Conservation (phyloP, 2,329 filamentous ascomycete species). For the Penicillium sp. region DNA sequence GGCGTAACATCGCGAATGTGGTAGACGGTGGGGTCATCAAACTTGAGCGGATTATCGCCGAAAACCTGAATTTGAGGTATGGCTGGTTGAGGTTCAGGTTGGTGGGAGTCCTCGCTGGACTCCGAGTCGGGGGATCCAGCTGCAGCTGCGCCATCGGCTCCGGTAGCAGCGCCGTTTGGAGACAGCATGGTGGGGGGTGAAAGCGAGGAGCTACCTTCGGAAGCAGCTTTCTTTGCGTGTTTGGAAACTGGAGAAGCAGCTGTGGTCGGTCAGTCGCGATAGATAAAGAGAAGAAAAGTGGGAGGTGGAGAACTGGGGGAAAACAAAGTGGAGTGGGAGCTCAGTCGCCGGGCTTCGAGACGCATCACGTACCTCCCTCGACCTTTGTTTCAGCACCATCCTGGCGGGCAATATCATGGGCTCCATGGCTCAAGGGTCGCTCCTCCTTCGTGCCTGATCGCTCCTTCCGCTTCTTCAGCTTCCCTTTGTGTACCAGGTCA, state of each 20-base stretch:
- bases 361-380: conserved; percentile 52
- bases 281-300: conserved; percentile 13
- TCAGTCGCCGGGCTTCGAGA: not conserved
- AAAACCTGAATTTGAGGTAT: conserved; percentile 80
- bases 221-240: conserved; percentile 39
- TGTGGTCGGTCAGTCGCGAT: conserved; percentile 19
- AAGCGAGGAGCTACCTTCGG: conserved; percentile 42
- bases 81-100: conserved; percentile 61
- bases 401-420: conserved; percentile 64
- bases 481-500: conserved; percentile 57
- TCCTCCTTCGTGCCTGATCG: conserved; percentile 63
- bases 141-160: conserved; percentile 62
- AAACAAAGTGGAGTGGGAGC: conserved; percentile 16
- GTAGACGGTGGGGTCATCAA: conserved; percentile 88
- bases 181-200: conserved; percentile 47
- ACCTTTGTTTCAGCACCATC: conserved; percentile 61
- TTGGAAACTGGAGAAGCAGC: conserved; percentile 42
- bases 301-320: conserved; percentile 8
- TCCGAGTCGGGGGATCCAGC: conserved; percentile 65
- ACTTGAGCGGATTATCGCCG: conserved; percentile 88
- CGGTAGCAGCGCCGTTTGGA: conserved; percentile 43
- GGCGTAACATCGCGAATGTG: conserved; percentile 77
- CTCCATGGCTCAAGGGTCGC: conserved; percentile 61
- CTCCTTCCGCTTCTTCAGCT: conserved; percentile 79
- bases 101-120: conserved; percentile 59